Base-by-base conservation (phyloP, 2,329 filamentous ascomycete species). In the Juglanconis sp. region DNA sequence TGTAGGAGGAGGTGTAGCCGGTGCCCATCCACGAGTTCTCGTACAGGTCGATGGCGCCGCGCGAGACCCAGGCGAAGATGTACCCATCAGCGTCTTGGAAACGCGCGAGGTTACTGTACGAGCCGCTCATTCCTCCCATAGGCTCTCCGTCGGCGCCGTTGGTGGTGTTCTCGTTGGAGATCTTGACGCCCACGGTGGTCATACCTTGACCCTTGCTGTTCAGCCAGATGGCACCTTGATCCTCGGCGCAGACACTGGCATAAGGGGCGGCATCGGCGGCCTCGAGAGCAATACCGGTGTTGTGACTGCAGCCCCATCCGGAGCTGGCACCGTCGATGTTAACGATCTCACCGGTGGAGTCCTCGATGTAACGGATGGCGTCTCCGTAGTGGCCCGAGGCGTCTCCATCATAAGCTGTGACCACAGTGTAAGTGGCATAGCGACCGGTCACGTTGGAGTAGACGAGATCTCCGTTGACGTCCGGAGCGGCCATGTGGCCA, bases 211-310 rank as follows among this genome's bases (percentile, higher is more conserved):
- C 80, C 58, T 81, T 77, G 30, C 83, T 86, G 75, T 87, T 87
- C 53, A 87, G 74, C 84, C 84, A 87, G 71, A 87, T 84, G 47
- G 79, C 81, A 30, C 84, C 85, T 68, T 87, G 84, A 64, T 87
- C 85, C 65, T 87, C 84, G 17, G 84, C 80, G 65, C 84, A 87
- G 61, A 87, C 74, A 56, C 77, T 81, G 30, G 84, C 82, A 62
- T 83, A 87, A 4, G 85, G 85, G 17, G 80, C 74, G 13, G 76
- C 79, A 53, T 85, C 83, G 24, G 84, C 83, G 17, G 79, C 82
- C 68, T 86, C 85, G 57, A 87, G 80, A 5, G 83, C 84, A 58
- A 87, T 87, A 59, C 85, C 85, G 1, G 84, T 87, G 73, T 87
- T 87, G 76, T 87, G 84, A 5, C 80, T 84, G 75, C 85, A 87